These are phyloP conservation scores for Trichoderma semiorbis DNA, from an alignment of 2,329 filamentous ascomycete genomes.

Conservation along the genomic window DNA sequence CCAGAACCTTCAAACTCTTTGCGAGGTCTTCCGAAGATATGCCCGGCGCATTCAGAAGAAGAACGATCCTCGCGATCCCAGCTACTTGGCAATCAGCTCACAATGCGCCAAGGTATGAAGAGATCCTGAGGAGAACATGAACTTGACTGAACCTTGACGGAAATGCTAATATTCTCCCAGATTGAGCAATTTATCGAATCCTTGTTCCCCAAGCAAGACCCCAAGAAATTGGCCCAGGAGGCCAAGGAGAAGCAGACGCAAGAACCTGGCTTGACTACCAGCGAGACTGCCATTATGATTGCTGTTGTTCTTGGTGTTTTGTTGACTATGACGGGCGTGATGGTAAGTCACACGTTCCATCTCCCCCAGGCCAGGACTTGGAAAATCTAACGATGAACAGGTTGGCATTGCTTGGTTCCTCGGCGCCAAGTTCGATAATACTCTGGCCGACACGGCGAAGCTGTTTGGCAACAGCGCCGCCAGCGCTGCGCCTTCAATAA, in stretches of 20 bases:
- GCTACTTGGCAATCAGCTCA: slow-evolving; percentile 86
- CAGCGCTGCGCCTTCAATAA: slow-evolving; percentile 25
- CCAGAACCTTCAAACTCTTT: slow-evolving; percentile 80
- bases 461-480: slow-evolving; percentile 3
- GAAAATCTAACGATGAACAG: slow-evolving; percentile 42
- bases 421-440: slow-evolving; percentile 73
- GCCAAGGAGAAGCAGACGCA: slow-evolving; percentile 36
- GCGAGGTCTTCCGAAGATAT: slow-evolving; percentile 77
- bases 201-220: slow-evolving; percentile 81
- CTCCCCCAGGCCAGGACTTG: neutral
- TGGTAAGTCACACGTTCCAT: slow-evolving; percentile 58
- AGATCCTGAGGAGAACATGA: neutral
- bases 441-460: slow-evolving; percentile 3
- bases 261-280: slow-evolving; percentile 48
- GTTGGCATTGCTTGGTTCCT: slow-evolving; percentile 73
- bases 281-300: slow-evolving; percentile 64
- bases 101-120: slow-evolving; percentile 73
- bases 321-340: slow-evolving; percentile 65
- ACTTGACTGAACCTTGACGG: slow-evolving; percentile 13
- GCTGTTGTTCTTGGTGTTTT: slow-evolving; percentile 66
- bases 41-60: slow-evolving; percentile 81
- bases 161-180: slow-evolving; percentile 39
- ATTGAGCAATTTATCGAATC: slow-evolving; percentile 95
- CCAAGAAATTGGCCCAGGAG: slow-evolving; percentile 52
- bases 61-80: slow-evolving; percentile 90